phyloP scores from a whole-genome alignment of 164 flowering plant species.

The Platanus orientalis region DNA sequence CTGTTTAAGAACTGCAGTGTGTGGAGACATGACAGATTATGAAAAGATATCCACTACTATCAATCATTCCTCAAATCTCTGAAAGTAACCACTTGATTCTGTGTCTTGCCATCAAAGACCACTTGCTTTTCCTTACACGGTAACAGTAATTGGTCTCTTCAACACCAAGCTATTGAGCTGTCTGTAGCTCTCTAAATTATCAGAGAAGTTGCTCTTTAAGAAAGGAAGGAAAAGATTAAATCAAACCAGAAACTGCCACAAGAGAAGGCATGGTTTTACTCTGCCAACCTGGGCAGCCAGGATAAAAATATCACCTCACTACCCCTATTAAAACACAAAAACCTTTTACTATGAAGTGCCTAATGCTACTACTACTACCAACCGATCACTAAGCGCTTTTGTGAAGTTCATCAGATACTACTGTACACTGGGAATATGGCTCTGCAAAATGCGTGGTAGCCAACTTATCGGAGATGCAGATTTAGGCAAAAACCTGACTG shows the following conservation, averaged over 20 bases:
- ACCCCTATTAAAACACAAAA: neutral
- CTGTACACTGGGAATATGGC: slow-evolving; percentile 31
- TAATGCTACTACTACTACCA: slow-evolving; percentile 7
- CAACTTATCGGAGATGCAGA: slow-evolving; percentile 13
- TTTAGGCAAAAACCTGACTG: slow-evolving; percentile 29
- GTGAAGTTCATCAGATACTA: slow-evolving; percentile 4
- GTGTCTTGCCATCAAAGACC: neutral
- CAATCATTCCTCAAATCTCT: too few species aligned
- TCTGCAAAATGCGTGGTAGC: slow-evolving; percentile 12
- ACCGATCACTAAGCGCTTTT: slow-evolving; percentile 5
- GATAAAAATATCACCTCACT: slow-evolving; percentile 3
- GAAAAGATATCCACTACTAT: too few species aligned
- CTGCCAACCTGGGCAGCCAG: slow-evolving; percentile 50
- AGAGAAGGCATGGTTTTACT: slow-evolving; percentile 30
- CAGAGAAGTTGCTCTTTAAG: neutral
- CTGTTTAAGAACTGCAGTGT: too few species aligned
- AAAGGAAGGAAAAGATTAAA: slow-evolving; percentile 2
- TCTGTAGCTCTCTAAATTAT: neutral
- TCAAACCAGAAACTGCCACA: slow-evolving; percentile 36
- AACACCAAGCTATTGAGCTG: neutral
- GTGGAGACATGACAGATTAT: too few species aligned
- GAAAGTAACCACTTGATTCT: too few species aligned
- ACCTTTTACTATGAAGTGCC: neutral
- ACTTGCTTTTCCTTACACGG: neutral
- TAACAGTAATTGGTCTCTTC: neutral